Evolutionary conservation across 73 alveolate species (phyloP).

Genomic region (Tetrahymena malaccensis): DNA sequence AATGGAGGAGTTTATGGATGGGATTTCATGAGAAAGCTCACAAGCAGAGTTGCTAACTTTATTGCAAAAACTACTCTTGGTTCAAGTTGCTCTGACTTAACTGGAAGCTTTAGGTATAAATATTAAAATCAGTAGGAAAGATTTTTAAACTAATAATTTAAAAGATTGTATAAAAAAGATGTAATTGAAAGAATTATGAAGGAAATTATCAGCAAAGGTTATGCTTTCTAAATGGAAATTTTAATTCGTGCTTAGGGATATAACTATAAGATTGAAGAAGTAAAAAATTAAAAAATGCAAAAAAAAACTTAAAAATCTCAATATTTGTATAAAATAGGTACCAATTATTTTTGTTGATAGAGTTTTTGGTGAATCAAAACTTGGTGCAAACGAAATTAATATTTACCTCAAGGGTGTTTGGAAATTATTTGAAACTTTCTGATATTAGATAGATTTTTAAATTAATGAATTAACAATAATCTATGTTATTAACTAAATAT

Average conservation of each 20-base stretch:
- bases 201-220: slow-evolving; percentile 81
- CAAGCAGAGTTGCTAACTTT: slow-evolving; percentile 96
- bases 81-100: slow-evolving; percentile 88
- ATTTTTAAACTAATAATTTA: background rate
- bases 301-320: no score
- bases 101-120: slow-evolving; percentile 86
- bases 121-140: background rate
- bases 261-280: slow-evolving; percentile 51
- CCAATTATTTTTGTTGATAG: slow-evolving; percentile 98
- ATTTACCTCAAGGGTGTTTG: slow-evolving; percentile 87
- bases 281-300: background rate
- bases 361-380: slow-evolving; percentile 89
- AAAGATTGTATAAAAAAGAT: slow-evolving; percentile 68
- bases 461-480: background rate
- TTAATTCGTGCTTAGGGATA: slow-evolving; percentile 80
- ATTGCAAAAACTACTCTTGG: slow-evolving; percentile 75
- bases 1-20: slow-evolving; percentile 96
- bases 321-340: slow-evolving; percentile 55
- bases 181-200: slow-evolving; percentile 78
- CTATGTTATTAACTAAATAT: background rate
- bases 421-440: slow-evolving; percentile 74
- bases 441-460: slow-evolving; percentile 13
- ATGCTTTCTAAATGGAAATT: slow-evolving; percentile 97
- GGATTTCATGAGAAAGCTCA: slow-evolving; percentile 88
- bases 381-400: slow-evolving; percentile 93